Evolutionary conservation across 495 filamentous ascomycete genomes (phyloP), one percentile per base, ranked within the genome.

Genomic region (Aspergillus steynii): DNA sequence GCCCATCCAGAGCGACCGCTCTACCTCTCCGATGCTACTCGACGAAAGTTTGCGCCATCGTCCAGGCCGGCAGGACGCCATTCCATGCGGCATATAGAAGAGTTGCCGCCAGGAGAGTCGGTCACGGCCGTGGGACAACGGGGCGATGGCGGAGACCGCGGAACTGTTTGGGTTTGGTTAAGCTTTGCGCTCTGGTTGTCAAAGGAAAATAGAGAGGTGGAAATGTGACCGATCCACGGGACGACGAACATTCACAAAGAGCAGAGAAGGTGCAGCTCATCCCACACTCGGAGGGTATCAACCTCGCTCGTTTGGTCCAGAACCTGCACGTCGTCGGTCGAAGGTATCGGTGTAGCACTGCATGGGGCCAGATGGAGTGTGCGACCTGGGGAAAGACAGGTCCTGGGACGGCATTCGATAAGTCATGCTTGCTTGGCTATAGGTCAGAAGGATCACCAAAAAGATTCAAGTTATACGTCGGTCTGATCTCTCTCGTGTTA

Each of bases 1-100:
- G 20, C 20, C 20, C 20, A 20, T 20, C 20, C 20, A 20, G 20
- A 20, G 20, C 20, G 20, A 20, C 20, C 20, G 20, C 20, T 20
- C 20, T 20, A 20, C 20, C 20, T 20, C 20, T 20, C 20, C 20
- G 20, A 20, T 20, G 20, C 20, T 20, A 20, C 20, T 82, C 78
- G 28, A 82, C 78, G 3, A 65, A 53, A 55, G 77, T 82, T 47
- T 79, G 70, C 2, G 70, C 78, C 1, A 67, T 37, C 59, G 80
- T 77, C 80, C 81, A 81, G 2, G 75, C 72, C 31, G 79, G 29
- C 80, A 82, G 80, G 0, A 77, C 78, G 3, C 81, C 77, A 82
- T 81, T 0, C 78, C 80, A 64, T 71, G 73, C 0, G 78, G 78
- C 0, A 78, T 80, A 7, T 68, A 70, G 9, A 64, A 63, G 6